Evolutionary conservation across 2,329 filamentous ascomycete species (phyloP).

Genomic region (Scytalidium lignicola): DNA sequence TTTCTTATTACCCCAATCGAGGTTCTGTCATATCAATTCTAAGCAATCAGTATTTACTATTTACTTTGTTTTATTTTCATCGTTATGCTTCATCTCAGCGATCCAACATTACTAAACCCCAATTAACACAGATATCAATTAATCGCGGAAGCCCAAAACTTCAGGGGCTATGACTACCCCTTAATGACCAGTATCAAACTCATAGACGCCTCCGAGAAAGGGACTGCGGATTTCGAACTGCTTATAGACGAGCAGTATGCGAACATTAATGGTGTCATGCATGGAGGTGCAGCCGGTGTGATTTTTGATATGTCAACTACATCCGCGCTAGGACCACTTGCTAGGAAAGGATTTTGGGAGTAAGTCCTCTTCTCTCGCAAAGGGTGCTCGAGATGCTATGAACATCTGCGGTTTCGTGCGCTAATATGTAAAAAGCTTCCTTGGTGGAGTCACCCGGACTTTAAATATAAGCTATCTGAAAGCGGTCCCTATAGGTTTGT

Average conservation of each 20-base stretch:
- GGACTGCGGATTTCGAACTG: conserved; percentile 38
- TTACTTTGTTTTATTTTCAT: too few species aligned
- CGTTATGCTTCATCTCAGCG: too few species aligned
- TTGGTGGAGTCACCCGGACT: conserved; percentile 44
- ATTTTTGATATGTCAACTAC: conserved; percentile 53
- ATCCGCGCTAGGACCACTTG: conserved; percentile 41
- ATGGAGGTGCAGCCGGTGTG: conserved; percentile 47
- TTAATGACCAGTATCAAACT: conserved; percentile 22
- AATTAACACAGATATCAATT: conserved; percentile 14
- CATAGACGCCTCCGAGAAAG: conserved; percentile 24
- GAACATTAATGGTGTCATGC: conserved; percentile 43
- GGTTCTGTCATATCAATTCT: too few species aligned
- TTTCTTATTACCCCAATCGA: too few species aligned
- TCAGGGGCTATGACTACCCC: conserved; percentile 18
- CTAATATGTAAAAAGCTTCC: conserved; percentile 28
- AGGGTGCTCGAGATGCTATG: neutral
- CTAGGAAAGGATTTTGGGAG: conserved; percentile 44
- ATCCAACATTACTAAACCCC: neutral
- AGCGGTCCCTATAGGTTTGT: conserved; percentile 39
- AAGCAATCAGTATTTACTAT: too few species aligned
- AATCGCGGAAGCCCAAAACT: conserved; percentile 12
- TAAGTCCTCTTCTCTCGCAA: conserved; percentile 18
- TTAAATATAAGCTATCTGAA: conserved; percentile 47
- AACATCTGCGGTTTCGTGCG: neutral
- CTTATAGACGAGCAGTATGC: conserved; percentile 37